Conservation (phyloP, 164 flowering plant genomes). For the Kingdonia uniflora region DNA sequence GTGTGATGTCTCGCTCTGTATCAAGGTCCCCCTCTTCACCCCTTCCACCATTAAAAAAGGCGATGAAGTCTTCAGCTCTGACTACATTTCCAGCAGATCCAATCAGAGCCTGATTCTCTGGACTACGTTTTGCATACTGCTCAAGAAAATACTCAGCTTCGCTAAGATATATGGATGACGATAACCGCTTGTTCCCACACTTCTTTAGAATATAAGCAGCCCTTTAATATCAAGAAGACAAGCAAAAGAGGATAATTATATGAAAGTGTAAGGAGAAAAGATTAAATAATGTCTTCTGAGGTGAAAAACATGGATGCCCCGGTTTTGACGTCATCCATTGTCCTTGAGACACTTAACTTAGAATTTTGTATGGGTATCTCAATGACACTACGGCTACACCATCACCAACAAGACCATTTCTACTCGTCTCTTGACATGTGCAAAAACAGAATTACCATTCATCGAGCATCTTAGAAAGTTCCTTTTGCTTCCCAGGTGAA, state of each 20-base stretch:
- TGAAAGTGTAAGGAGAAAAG: background rate
- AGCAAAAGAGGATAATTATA: background rate
- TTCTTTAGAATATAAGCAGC: constrained; percentile 71
- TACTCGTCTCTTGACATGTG: no score
- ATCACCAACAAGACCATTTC: no score
- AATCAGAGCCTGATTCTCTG: constrained; percentile 62
- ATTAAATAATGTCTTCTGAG: background rate
- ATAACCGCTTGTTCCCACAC: constrained; percentile 55
- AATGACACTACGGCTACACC: no score
- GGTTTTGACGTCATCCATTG: no score
- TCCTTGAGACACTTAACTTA: no score
- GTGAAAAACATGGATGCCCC: no score
- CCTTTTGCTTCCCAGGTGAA: constrained; percentile 67
- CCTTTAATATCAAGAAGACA: constrained; percentile 28
- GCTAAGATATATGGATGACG: constrained; percentile 68
- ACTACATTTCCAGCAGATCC: constrained; percentile 89
- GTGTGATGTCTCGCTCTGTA: constrained; percentile 27
- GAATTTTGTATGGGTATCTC: no score
- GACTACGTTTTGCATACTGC: constrained; percentile 80
- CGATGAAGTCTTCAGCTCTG: constrained; percentile 77
- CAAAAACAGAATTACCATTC: constrained; percentile 59
- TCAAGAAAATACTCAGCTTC: constrained; percentile 97
- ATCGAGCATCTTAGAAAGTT: constrained; percentile 87
- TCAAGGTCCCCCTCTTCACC: constrained; percentile 92
- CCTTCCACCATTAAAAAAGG: constrained; percentile 56